These are phyloP conservation scores for Eutrema salsugineum DNA, from an alignment of 441 rosid genomes.

Conservation along the genomic window DNA sequence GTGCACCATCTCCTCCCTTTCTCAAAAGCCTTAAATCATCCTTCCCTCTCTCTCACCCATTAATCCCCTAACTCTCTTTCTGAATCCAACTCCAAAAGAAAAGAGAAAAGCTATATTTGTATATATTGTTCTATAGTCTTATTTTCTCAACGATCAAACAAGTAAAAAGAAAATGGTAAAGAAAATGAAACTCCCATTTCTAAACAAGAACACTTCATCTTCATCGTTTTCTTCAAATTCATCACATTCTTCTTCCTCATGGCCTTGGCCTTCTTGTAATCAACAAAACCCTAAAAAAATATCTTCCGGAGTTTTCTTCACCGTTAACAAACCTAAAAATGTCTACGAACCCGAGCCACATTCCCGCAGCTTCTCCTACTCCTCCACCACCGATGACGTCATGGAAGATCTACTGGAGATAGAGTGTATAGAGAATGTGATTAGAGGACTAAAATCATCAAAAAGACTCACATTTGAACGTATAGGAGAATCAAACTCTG, in stretches of 20 bases:
- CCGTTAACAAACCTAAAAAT: slow-evolving; percentile 38
- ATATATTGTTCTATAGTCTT: background rate
- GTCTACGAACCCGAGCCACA: slow-evolving; percentile 45
- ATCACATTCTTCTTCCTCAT: slow-evolving; percentile 7
- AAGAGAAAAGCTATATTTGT: background rate
- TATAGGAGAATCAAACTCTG: slow-evolving; percentile 48
- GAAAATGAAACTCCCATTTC: slow-evolving; percentile 23
- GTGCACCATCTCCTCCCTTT: background rate
- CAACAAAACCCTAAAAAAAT: slow-evolving; percentile 57
- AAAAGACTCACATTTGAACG: slow-evolving; percentile 51
- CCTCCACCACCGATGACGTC: slow-evolving; percentile 18
- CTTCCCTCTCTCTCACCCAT: slow-evolving; percentile 7
- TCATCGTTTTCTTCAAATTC: slow-evolving; percentile 18
- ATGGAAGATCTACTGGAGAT: slow-evolving; percentile 12
- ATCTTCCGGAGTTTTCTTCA: slow-evolving; percentile 40
- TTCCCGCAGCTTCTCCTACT: slow-evolving; percentile 38
- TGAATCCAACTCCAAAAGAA: background rate
- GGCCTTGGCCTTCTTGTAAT: slow-evolving; percentile 48
- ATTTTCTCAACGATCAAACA: slow-evolving; percentile 26
- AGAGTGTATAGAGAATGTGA: slow-evolving; percentile 45
- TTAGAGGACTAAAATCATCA: slow-evolving; percentile 38
- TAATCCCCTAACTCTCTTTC: background rate
- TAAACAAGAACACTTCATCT: slow-evolving; percentile 22
- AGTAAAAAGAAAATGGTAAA: background rate
- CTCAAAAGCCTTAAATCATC: slow-evolving; percentile 28